Evolutionary conservation across 139 green algal species (phyloP).

Genomic region (Prasinococcaceae sp.): DNA sequence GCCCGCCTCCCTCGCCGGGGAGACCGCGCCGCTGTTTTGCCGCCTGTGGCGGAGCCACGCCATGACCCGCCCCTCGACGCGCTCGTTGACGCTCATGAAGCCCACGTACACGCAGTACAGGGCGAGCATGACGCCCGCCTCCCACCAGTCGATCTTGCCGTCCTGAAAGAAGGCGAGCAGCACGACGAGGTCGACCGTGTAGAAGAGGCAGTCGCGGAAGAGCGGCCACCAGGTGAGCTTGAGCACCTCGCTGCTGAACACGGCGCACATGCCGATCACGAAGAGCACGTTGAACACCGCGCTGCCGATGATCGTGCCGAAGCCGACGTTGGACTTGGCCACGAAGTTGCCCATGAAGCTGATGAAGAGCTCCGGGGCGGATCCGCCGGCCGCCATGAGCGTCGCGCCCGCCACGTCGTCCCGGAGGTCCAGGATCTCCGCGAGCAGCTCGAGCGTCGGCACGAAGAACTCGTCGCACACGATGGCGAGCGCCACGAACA

Average conservation of each 20-base stretch:
- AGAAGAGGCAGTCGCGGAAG: conserved; percentile 10
- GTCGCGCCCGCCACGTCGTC: conserved; percentile 22
- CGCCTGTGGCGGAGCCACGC: too few species aligned
- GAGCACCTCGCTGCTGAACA: conserved; percentile 6
- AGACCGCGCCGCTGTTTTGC: too few species aligned
- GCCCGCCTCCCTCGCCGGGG: too few species aligned
- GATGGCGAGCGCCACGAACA: conserved; percentile 9
- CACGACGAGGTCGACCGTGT: conserved; percentile 7
- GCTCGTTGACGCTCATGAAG: conserved; percentile 12
- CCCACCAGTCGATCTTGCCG: conserved; percentile 9
- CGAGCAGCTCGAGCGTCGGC: conserved; percentile 8
- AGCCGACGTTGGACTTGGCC: conserved; percentile 19
- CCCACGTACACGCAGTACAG: conserved; percentile 8
- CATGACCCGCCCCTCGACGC: conserved; percentile 3
- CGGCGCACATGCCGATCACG: conserved; percentile 25
- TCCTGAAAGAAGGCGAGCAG: conserved; percentile 6
- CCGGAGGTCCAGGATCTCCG: neutral
- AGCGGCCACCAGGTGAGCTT: conserved; percentile 15
- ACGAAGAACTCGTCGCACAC: conserved; percentile 21
- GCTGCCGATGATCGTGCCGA: conserved; percentile 30
- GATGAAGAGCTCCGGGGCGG: conserved; percentile 27
- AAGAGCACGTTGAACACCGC: conserved; percentile 33
- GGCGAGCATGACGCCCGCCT: conserved; percentile 5
- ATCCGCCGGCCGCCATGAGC: conserved; percentile 33
- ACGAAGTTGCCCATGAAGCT: conserved; percentile 18